Percentiles rank a stretch among this genome's conserved stretches.
Evolutionary conservation across 805 yeast species (phyloP).

Genomic region (Candida coleopterorum): DNA sequence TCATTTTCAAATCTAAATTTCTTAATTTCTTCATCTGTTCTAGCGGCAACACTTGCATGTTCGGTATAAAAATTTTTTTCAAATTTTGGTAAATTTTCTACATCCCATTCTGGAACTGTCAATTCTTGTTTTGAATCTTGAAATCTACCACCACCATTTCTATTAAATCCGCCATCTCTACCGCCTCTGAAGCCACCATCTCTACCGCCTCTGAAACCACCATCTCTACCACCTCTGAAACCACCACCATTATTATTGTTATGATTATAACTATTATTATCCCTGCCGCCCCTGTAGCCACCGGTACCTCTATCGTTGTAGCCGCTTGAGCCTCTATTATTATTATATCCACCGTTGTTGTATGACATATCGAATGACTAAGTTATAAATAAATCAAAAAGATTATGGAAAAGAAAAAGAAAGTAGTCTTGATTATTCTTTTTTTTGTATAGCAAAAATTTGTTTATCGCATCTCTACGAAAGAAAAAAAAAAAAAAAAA

Average conservation of each 20-base stretch:
- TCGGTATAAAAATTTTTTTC: conserved; percentile 94
- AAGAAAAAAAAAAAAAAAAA: too few species aligned
- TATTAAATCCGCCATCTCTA: conserved; percentile 28
- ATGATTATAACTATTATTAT: not conserved
- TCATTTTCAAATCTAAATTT: conserved; percentile 78
- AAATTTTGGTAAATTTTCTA: conserved; percentile 73
- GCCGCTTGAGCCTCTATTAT: conserved; percentile 22
- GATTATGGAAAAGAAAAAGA: conserved; percentile 5
- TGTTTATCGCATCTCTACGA: conserved; percentile 8
- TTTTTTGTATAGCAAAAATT: conserved; percentile 1
- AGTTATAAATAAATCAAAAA: not conserved
- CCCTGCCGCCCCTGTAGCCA: conserved; percentile 13
- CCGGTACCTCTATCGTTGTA: conserved; percentile 21
- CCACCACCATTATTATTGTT: conserved; percentile 26
- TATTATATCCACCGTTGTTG: conserved; percentile 32
- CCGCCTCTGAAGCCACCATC: conserved; percentile 23
- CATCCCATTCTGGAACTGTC: conserved; percentile 76
- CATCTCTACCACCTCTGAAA: conserved; percentile 23
- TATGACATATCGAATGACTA: conserved; percentile 31
- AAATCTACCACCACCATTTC: conserved; percentile 31
- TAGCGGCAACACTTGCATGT: conserved; percentile 68
- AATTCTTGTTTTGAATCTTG: conserved; percentile 40
- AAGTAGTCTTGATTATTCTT: conserved; percentile 2
- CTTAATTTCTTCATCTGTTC: conserved; percentile 68
- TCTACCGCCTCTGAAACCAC: conserved; percentile 19